These are phyloP conservation scores for Piper betle DNA, from an alignment of 164 flowering plant genomes.

Conservation along the genomic window DNA sequence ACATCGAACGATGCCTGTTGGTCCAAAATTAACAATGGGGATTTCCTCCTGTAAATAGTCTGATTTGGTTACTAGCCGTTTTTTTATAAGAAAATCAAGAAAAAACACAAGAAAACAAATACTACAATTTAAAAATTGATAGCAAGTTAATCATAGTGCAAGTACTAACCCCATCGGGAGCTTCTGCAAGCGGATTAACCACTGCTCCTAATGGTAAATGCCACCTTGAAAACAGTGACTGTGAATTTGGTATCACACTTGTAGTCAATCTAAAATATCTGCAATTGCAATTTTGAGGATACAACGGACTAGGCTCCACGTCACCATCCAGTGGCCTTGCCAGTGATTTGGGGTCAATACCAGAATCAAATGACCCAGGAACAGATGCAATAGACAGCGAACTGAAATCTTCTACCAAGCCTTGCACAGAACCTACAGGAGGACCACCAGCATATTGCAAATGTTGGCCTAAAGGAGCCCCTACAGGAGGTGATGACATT, in stretches of 20 bases:
- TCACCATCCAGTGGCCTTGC: conserved; percentile 93
- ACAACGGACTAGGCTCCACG: conserved; percentile 52
- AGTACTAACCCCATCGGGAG: conserved; percentile 82
- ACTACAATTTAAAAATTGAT: neutral
- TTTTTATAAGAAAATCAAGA: neutral
- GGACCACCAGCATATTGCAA: conserved; percentile 35
- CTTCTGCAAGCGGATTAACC: conserved; percentile 90
- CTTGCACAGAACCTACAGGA: conserved; percentile 40
- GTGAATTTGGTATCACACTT: conserved; percentile 76
- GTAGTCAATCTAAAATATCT: conserved; percentile 80
- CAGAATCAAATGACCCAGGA: conserved; percentile 80
- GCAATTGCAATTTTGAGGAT: conserved; percentile 62
- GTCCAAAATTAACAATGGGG: conserved; percentile 70
- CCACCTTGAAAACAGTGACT: conserved; percentile 86
- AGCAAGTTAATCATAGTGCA: conserved; percentile 3
- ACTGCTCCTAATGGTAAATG: conserved; percentile 95
- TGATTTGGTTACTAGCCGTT: neutral
- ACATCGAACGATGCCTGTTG: conserved; percentile 81
- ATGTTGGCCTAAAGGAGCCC: conserved; percentile 29
- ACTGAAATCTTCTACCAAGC: conserved; percentile 71
- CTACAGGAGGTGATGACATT: conserved; percentile 26
- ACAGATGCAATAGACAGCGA: conserved; percentile 60
- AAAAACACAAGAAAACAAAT: conserved; percentile 1
- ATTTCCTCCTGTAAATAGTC: conserved; percentile 69
- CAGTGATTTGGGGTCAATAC: conserved; percentile 53